Percentiles rank a stretch among this genome's conserved stretches.
phyloP scores from a whole-genome alignment of 768 basidiomycete genomes.

The Dacryopinax primogenitus region DNA sequence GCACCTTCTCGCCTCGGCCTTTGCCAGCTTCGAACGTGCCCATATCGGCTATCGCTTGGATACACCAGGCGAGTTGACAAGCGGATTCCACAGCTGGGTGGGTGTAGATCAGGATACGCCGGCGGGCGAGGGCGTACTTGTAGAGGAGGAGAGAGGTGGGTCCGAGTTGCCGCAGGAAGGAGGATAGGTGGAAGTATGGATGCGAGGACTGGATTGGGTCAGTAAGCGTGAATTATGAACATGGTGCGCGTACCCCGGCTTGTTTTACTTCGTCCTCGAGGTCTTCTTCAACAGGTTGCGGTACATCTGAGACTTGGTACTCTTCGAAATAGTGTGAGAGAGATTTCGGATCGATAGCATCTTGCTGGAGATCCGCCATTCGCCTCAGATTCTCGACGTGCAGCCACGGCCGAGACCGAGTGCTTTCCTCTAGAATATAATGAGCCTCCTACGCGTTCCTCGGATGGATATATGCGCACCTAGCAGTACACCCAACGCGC shows the following conservation, averaged over 20 bases:
- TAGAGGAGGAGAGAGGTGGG: conserved; percentile 66
- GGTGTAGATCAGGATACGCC: conserved; percentile 66
- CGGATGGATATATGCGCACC: neutral
- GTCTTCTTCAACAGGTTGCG: neutral
- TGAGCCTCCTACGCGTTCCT: neutral
- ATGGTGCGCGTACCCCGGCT: neutral
- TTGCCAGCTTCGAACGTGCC: conserved; percentile 13
- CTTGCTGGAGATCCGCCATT: conserved; percentile 38
- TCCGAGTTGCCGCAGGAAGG: conserved; percentile 62
- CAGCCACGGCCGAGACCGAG: conserved; percentile 59
- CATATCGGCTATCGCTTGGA: conserved; percentile 9
- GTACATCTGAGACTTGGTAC: neutral
- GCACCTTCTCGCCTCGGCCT: conserved; percentile 20
- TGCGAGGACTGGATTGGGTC: conserved; percentile 19
- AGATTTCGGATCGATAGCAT: neutral
- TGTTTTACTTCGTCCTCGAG: neutral
- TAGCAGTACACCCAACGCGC: conserved; percentile 14
- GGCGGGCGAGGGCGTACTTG: conserved; percentile 63
- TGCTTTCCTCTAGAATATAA: neutral
- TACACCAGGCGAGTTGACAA: conserved; percentile 42
- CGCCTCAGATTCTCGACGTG: conserved; percentile 54
- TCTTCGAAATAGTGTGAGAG: neutral
- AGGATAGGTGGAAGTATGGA: conserved; percentile 43
- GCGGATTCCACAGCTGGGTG: conserved; percentile 68
- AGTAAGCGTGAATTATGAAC: neutral